Evolutionary conservation across 192 early-diverging fungal species (phyloP).

Genomic region (Funneliformis mosseae): DNA sequence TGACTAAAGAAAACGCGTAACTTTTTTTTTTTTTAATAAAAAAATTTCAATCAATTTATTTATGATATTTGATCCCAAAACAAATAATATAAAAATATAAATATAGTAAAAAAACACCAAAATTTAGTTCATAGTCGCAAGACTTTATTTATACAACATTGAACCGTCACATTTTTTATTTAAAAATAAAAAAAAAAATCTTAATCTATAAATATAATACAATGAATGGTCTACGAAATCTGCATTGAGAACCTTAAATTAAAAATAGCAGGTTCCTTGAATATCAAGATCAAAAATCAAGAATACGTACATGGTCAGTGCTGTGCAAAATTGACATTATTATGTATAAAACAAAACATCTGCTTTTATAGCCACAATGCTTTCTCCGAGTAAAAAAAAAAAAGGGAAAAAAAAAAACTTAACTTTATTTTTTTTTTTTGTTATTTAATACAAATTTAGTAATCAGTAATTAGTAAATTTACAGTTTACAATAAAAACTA

Average conservation of each 20-base stretch:
- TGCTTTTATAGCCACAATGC: not conserved
- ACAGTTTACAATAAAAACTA: not conserved
- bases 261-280: not conserved
- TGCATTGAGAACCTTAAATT: not conserved
- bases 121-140: no score
- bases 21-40: no score
- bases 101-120: no score
- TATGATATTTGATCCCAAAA: no score
- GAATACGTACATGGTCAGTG: not conserved
- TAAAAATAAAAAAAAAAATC: not conserved
- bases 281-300: no score
- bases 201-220: not conserved
- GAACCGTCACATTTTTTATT: not conserved
- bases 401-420: no score
- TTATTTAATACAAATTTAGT: not conserved
- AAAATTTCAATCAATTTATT: no score
- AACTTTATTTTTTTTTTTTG: not conserved
- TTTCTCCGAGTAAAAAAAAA: not conserved
- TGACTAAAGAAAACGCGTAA: no score
- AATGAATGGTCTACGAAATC: not conserved
- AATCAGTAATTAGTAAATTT: not conserved
- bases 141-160: no score
- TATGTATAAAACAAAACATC: not conserved
- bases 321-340: not conserved
- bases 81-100: no score